phyloP scores from a whole-genome alignment of 2,329 filamentous ascomycete genomes.

The Akanthomyces uredinophilus region DNA sequence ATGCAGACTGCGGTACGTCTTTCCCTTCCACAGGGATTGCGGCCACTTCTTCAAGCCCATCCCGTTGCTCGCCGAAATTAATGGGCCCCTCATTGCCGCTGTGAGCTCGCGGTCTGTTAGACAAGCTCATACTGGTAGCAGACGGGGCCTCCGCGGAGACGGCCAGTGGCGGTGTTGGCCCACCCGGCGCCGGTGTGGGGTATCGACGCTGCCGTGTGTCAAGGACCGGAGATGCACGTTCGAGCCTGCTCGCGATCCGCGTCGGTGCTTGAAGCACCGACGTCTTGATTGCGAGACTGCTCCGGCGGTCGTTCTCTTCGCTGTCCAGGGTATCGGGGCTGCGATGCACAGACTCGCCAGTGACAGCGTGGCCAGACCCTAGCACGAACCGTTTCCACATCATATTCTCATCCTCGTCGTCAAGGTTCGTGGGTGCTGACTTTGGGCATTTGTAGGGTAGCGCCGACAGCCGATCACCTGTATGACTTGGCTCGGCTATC shows the following conservation, averaged over 20 bases:
- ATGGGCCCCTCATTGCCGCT: neutral
- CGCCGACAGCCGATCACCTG: neutral
- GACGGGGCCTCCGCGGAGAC: slow-evolving; percentile 4
- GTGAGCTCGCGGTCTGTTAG: neutral
- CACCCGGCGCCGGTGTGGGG: slow-evolving; percentile 9
- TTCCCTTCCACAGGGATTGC: slow-evolving; percentile 14
- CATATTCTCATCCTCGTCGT: slow-evolving; percentile 2
- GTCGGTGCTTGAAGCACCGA: slow-evolving; percentile 1
- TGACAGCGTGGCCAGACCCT: neutral
- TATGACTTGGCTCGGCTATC: neutral
- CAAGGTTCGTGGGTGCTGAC: neutral
- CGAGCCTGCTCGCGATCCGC: neutral
- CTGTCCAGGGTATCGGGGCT: neutral
- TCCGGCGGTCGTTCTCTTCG: neutral
- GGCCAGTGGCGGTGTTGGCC: slow-evolving; percentile 4
- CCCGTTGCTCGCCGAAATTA: neutral
- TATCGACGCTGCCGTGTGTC: neutral
- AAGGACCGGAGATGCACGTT: neutral
- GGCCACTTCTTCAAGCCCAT: neutral
- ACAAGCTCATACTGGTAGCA: neutral
- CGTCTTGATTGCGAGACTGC: neutral
- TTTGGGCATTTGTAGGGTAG: neutral
- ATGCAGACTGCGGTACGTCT: slow-evolving; percentile 13
- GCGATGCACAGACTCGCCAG: neutral
- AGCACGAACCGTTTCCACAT: slow-evolving; percentile 9